These are phyloP conservation scores for Diddensiella caesifluorescens DNA, from an alignment of 805 yeast species.

Conservation along the genomic window DNA sequence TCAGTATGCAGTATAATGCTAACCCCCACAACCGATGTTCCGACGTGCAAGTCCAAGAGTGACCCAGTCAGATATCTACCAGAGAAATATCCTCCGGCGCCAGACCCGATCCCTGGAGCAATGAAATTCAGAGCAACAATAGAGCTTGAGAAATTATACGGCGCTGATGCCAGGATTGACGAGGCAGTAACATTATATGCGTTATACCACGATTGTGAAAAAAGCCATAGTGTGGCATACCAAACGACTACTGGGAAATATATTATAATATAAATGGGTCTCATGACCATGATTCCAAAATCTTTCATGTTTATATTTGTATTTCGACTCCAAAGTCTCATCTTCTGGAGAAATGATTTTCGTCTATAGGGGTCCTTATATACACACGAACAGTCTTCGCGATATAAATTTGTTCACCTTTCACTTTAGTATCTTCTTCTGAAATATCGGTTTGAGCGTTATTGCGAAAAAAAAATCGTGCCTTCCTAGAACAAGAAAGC, in stretches of 20 bases:
- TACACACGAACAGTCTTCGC: not conserved
- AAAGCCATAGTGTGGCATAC: slow-evolving; percentile 11
- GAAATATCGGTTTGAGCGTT: too few relatives aligned
- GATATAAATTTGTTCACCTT: slow-evolving; percentile 5
- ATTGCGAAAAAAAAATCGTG: too few relatives aligned
- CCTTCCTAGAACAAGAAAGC: too few relatives aligned
- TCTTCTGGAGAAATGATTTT: not conserved
- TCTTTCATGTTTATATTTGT: not conserved
- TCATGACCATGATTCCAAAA: not conserved
- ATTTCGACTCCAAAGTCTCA: not conserved
- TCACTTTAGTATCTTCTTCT: slow-evolving; percentile 32
- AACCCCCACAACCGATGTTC: too few relatives aligned
- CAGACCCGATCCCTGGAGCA: slow-evolving; percentile 10
- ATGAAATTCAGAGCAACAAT: slow-evolving; percentile 11
- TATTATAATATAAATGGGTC: not conserved
- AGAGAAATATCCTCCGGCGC: slow-evolving; percentile 4
- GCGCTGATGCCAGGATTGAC: slow-evolving; percentile 10
- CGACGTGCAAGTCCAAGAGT: too few relatives aligned
- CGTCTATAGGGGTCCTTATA: not conserved
- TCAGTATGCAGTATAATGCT: too few relatives aligned
- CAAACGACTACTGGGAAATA: slow-evolving; percentile 13
- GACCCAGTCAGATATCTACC: too few relatives aligned
- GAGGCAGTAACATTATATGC: slow-evolving; percentile 11
- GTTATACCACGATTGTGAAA: slow-evolving; percentile 13
- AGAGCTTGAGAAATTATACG: slow-evolving; percentile 12